Percentiles rank a stretch among this genome's conserved stretches.
These are phyloP conservation scores for Abelmoschus esculentus DNA, from an alignment of 345 rosid species.

Conservation along the genomic window DNA sequence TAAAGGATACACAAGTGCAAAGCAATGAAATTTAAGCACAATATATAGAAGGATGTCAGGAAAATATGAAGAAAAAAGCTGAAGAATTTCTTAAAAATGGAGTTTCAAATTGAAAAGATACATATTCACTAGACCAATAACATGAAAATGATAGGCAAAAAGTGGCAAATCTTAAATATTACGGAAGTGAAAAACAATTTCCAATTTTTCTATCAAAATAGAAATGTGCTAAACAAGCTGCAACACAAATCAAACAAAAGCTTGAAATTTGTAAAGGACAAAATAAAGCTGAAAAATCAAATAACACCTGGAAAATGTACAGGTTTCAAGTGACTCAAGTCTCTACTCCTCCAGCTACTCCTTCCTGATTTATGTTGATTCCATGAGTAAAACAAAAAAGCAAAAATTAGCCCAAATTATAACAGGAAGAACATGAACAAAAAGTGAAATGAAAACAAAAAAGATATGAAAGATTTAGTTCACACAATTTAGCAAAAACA, in stretches of 20 bases:
- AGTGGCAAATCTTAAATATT: background rate
- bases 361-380: constrained; percentile 17
- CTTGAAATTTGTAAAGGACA: background rate
- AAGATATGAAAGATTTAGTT: background rate
- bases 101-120: background rate
- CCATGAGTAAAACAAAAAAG: background rate
- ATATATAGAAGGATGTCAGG: background rate
- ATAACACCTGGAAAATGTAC: constrained; percentile 18
- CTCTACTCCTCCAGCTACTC: constrained; percentile 23
- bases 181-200: background rate
- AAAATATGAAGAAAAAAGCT: background rate
- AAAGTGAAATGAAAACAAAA: background rate
- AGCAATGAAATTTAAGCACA: background rate
- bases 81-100: background rate
- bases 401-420: background rate
- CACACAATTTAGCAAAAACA: background rate
- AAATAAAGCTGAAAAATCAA: background rate
- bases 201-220: background rate
- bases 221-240: background rate
- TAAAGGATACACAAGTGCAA: background rate
- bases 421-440: background rate
- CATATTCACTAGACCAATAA: background rate
- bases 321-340: constrained; percentile 12
- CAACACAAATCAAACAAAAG: background rate
- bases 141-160: background rate